phyloP scores from a whole-genome alignment of 2,329 filamentous ascomycete genomes.

The Alternaria triticimaculans region DNA sequence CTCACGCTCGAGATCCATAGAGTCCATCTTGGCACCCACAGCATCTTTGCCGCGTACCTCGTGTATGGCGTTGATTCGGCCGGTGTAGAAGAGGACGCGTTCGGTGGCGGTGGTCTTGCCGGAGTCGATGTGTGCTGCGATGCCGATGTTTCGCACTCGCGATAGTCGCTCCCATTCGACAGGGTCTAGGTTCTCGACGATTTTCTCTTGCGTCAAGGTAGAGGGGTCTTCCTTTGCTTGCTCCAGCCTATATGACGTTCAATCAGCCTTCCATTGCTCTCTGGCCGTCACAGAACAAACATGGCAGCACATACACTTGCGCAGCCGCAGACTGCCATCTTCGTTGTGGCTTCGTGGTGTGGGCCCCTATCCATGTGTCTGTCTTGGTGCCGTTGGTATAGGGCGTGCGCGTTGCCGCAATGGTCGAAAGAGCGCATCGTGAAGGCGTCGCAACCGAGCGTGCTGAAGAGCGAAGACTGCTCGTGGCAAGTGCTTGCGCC shows the following conservation, averaged over 20 bases:
- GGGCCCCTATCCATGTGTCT: constrained; percentile 36
- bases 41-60: constrained; percentile 95
- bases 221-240: constrained; percentile 64
- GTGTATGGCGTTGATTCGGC: constrained; percentile 95
- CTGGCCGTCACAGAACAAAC: background rate
- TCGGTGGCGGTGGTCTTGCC: constrained; percentile 98
- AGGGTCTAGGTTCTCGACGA: constrained; percentile 81
- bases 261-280: constrained; percentile 28
- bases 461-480: constrained; percentile 37
- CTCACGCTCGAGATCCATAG: constrained; percentile 97
- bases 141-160: constrained; percentile 94
- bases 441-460: constrained; percentile 31
- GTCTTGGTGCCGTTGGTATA: constrained; percentile 39
- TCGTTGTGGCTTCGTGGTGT: constrained; percentile 32
- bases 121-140: constrained; percentile 98
- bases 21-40: constrained; percentile 99
- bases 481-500: constrained; percentile 41
- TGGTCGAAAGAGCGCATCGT: constrained; percentile 44
- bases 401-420: constrained; percentile 34
- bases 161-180: constrained; percentile 79
- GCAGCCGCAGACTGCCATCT: constrained; percentile 49
- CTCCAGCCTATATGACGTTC: constrained; percentile 50
- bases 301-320: constrained; percentile 42
- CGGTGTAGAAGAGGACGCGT: constrained; percentile 97
- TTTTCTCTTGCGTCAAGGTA: constrained; percentile 65